Base-by-base conservation (phyloP, 1,284 basidiomycete genomes). In the Malassezia slooffiae region DNA sequence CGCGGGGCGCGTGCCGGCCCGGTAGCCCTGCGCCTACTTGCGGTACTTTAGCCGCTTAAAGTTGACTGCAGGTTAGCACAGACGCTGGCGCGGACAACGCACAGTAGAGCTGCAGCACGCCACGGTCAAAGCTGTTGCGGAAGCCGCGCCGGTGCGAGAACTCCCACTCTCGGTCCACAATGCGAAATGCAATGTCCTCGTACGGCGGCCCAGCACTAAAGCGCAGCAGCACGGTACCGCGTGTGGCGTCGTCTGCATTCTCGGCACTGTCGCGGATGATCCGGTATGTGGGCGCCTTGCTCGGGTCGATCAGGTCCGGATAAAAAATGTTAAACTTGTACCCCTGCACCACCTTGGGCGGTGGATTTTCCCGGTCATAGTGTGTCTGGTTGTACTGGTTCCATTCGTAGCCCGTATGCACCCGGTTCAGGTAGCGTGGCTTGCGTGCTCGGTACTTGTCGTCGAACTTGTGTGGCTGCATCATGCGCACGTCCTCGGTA, bases 351-450 rank as follows among this genome's bases (percentile, higher is more conserved):
- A 62, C 53, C 46, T 67, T 67, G 13, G 66, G 66, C 26, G 66
- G 66, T 5, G 66, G 66, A 34, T 69, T 64, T 41, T 67, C 61
- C 27, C 55, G 51, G 29, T 69, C 66, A 47, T 69, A 69, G 46
- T 69, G 66, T 17, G 62, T 65, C 50, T 69, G 62, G 46, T 69
- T 69, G 57, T 69, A 71, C 75, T 93, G 91, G 75, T 93, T 97
- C 93, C 93, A 99, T 70, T 97, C 93, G 70, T 91, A 99, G n/a
- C 93, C 93, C n/a, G 93, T 97, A 66, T 96, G 89, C 24, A 97
- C 91, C 48, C 91, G 83, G 71, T 99, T 99, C 74, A 97, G 96
- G 75, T 95, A 97, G 54, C 91, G 77, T 28, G 93, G 93, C 70
- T 97, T 99, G 34, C 93, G 77, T n/a, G 93, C 90, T 22, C 93